Evolutionary conservation across 345 rosid species (phyloP), one percentile per base, ranked within the genome.

Genomic region (Nasturtium officinale): DNA sequence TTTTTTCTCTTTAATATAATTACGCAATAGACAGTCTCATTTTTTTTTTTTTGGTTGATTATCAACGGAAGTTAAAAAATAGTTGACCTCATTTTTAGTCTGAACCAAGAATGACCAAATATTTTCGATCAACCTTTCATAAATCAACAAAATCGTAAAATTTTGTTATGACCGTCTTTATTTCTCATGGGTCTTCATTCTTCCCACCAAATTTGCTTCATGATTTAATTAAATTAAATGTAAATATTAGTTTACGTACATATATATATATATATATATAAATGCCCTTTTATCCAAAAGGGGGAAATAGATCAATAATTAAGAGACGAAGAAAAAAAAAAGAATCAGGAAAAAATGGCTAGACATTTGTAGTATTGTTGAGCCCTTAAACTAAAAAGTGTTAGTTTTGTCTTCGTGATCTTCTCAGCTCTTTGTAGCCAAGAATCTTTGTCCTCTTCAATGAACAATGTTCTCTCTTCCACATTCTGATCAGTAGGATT

Each of bases 401-500:
- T 47, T 58, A 71, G 72, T 77, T 65, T 77, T 6, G 51, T 57
- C 72, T 58, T 77, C 2, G 68, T 71, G 55, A 64, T 64, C 56
- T 71, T 71, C 67, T 71, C 76, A 58, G 46, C 67, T 58, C 16
- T 77, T 50, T 71, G 67, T 26, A 77, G 57, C 80, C 76, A 77
- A 50, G 80, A 71, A 50, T 77, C 76, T 9, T 50, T 38, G 11
- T 71, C 68, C 26, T 71, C 43, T 68, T 52, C 82, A 54, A 69
- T 74, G 47, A 70, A 62, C 46, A 71, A 29, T 50, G 72, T 71
- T 23, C 69, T 77, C 18, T 71, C 80, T 65, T 71, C 69, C 32
- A 56, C 79, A 59, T 29, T 65, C 7, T 77, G 72, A 33, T 26
- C 48, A 18, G 18, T n/a, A 28, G 81, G 85, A 77, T 86, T 86